Base-by-base conservation (phyloP, 352 stramenopile species). In the Elongisporangium undulatum region DNA sequence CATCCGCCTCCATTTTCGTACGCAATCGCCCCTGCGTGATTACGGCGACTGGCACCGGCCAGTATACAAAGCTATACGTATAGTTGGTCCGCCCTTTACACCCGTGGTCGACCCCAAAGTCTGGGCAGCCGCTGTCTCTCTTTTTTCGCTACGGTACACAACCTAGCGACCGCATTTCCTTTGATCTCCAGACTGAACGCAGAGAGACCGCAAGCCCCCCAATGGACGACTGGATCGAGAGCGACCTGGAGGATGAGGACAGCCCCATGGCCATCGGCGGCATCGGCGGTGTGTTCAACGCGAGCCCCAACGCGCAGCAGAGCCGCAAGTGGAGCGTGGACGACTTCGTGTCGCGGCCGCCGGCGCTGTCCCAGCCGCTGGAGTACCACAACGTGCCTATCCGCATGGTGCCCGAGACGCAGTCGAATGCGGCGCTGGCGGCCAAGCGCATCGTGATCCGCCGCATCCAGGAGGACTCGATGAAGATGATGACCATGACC, bases 221-320 rank as follows among this genome's bases (percentile, higher is more conserved):
- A 51, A 68, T 65, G 60, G 74, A 85, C 45, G 72, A 89, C 49
- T 90, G 78, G 75, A 69, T 80, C 24, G 83, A 92, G 62, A 89
- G 77, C 59, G 83, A 92, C 64, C 66, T 89, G 21, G 83, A 91
- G 62, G 29, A 41, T 13, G 29, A 41, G 5, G 83, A 92, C 63
- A 86, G 72, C 29, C 83, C 80, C 41, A 67, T 68, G 59, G 84
- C 69, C 8, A 74, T 80, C 53, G 75, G 86, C 51, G 79, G 82
- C 67, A 88, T 90, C 56, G 70, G 69, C 66, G 74, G 68, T 66
- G 87, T 92, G 79, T 92, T 92, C 64, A 84, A 67, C 64, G 76
- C 81, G 55, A 89, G 75, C 58, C 83, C 83, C 34, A 92, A 92
- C 53, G 62, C 67, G 49, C 16, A 49, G 17, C 17, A 53, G 24